Evolutionary conservation across 371 early-diverging fungal species (phyloP), one percentile per base, ranked within the genome.

Genomic region (Rhizopus sp.): DNA sequence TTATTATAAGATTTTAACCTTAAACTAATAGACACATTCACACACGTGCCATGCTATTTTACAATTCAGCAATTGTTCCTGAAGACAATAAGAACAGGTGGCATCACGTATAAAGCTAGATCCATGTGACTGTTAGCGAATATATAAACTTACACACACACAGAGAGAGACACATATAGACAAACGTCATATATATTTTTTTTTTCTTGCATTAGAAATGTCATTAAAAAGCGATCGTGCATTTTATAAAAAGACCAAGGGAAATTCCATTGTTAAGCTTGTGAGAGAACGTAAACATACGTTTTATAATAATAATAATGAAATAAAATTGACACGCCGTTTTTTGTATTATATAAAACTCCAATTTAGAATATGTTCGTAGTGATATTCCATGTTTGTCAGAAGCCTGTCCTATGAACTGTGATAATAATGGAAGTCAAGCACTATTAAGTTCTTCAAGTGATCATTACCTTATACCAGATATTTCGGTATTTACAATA

Each of bases 361-460:
- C 23, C 13, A 37, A 4, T 17, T 15, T 33, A 85, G 85, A 80
- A 42, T 89, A 89, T 60, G 49, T 83, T 23, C 87, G 88, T 37
- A 58, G 59, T 42, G 88, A 88, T 58, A 82, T 89, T 30, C 83
- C 89, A 10, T 89, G 89, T 57, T 75, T 78, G 9, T 73, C 81
- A 17, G 73, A 68, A 33, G 55, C 61, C 10, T 87, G 88, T 59
- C 58, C 59, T 32, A 48, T 47, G 15, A 73, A 71, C 3, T 59
- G 59, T 41, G 55, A 64, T 35, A 73, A 71, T 44, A 58, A 64
- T 4, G 55, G 51, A 7, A 71, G 77, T 33, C 71, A 83, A 30
- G 74, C 60, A 6, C 55, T 77, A 15, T 57, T 81, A 17, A 77
- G 72, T 40, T 55, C 71, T 7, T 65, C 77, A 40, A 72, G 80